phyloP scores from a whole-genome alignment of 2,329 filamentous ascomycete species.

The Fusarium lyarnte region DNA sequence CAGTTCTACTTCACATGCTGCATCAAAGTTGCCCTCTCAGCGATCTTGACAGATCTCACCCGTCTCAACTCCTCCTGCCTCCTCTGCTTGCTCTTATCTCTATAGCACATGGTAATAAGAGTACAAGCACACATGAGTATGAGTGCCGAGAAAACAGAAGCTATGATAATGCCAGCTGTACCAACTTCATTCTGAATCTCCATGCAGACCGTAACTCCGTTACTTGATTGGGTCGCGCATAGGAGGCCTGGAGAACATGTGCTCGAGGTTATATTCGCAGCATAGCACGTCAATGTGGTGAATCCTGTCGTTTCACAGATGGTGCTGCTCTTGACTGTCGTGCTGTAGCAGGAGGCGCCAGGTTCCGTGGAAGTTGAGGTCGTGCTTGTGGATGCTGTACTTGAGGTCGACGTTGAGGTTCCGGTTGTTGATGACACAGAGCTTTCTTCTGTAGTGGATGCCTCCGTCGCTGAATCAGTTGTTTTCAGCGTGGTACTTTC shows the following conservation, averaged over 20 bases:
- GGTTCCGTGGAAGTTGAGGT: not conserved
- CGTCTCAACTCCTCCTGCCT: not conserved
- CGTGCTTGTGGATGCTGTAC: not conserved
- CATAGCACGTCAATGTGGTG: not conserved
- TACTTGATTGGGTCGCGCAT: not conserved
- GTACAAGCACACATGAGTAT: not conserved
- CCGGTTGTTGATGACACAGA: not conserved
- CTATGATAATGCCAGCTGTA: not conserved
- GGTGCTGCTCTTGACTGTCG: not conserved
- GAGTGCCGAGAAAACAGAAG: not conserved
- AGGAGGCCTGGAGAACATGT: not conserved
- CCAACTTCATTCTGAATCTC: not conserved
- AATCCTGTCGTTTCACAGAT: not conserved
- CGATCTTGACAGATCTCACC: not conserved
- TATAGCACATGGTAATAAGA: not conserved
- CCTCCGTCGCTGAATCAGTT: fast-evolving
- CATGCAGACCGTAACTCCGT: not conserved
- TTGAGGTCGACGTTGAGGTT: not conserved
- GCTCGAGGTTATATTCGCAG: not conserved
- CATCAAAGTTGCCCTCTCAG: not conserved
- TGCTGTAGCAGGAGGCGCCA: not conserved
- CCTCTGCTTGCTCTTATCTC: not conserved
- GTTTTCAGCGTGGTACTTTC: not conserved
- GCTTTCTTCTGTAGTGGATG: not conserved
- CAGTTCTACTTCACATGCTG: not conserved